Conservation (phyloP, 1,284 basidiomycete genomes). For the Dichomitus squalens region DNA sequence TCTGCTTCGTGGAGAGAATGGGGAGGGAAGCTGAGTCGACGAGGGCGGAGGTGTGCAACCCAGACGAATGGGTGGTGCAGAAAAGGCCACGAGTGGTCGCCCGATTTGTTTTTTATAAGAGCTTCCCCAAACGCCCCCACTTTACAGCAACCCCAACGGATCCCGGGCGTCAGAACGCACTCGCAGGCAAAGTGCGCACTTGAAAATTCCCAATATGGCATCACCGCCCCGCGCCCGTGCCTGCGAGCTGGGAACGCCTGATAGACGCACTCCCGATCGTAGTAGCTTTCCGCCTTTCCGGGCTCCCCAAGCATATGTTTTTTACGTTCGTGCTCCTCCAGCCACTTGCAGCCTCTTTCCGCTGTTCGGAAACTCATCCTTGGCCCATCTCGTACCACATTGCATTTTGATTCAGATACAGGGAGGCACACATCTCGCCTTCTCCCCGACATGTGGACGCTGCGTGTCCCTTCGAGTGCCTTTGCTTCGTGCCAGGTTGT, state of each 20-base stretch:
- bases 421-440: neutral
- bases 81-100: slow-evolving; percentile 6
- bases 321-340: neutral
- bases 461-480: slow-evolving; percentile 10
- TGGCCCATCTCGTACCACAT: neutral
- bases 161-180: slow-evolving; percentile 22
- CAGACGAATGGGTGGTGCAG: slow-evolving; percentile 17
- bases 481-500: slow-evolving; percentile 20
- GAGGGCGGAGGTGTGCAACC: slow-evolving; percentile 19
- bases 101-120: slow-evolving; percentile 19
- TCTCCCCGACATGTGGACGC: slow-evolving; percentile 8
- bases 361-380: neutral
- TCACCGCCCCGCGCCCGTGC: neutral
- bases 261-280: slow-evolving; percentile 17
- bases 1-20: slow-evolving; percentile 21
- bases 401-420: too few species aligned
- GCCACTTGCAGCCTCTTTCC: too few species aligned
- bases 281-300: slow-evolving; percentile 10
- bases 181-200: slow-evolving; percentile 5
- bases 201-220: slow-evolving; percentile 21
- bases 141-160: slow-evolving; percentile 23
- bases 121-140: slow-evolving; percentile 23
- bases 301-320: slow-evolving; percentile 7
- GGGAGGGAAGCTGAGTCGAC: slow-evolving; percentile 17
- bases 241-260: slow-evolving; percentile 1